Base-by-base conservation (phyloP, 2,329 filamentous ascomycete species). In the Teratosphaeria nubilosa region DNA sequence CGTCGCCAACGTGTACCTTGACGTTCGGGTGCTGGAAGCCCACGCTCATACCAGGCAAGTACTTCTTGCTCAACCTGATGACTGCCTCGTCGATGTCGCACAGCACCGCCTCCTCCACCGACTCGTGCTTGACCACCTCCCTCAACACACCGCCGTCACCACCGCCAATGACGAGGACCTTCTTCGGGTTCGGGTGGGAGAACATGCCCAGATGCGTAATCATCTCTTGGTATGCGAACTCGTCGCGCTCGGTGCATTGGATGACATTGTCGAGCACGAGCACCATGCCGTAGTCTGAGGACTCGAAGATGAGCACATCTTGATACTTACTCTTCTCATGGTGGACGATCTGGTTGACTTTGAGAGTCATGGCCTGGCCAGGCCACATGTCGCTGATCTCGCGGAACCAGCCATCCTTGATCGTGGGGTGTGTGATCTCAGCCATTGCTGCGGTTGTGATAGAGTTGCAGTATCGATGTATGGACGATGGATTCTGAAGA, bases 61-160 rank as follows among this genome's bases (percentile, higher is more conserved):
- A 96, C 82, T 96, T 83, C 88, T 97, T 97, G 76, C 91, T 96
- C 71, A 99, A 86, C 70, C 94, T 90, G 78, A 96, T 95, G 76
- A 99, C 94, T 67, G 94, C 92, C 87, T 97, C 94, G 70, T 99
- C 94, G 75, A 99, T 99, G 78, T 99, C 94, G 80, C 92, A 97
- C 68, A 99, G 89, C 65, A 87, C 87, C 62, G 94, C 94, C 82
- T 96, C 88, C 82, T 99, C 90, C 64, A 99, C 89, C 70, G 86
- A 88, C 69, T 96, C 90, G 79, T 99, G 94, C 88, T 99, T 99
- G 82, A 99, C 90, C 51, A 99, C 87, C 83, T 99, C 94, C 69
- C 94, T 91, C 69, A 99, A 86, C 63, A 99, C 94, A 78, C 94
- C 94, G 61, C 94, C 94, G 74, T 99, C 94, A 74, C 94, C 94